These are phyloP conservation scores for Ustilago bromivora DNA, from an alignment of 1,284 basidiomycete species.

Conservation along the genomic window DNA sequence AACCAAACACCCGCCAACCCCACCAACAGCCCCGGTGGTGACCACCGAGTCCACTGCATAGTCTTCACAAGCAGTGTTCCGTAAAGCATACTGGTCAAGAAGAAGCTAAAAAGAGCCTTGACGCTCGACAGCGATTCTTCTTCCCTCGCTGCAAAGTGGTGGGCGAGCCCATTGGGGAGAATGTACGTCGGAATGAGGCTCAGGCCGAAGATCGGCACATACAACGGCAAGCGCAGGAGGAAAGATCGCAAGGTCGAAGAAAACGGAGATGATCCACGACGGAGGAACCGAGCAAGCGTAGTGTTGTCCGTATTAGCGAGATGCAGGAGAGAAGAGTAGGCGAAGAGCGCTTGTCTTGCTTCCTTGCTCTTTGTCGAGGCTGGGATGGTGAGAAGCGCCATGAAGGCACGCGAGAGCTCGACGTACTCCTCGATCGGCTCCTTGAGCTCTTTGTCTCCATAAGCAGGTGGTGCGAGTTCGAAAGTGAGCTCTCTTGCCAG, in stretches of 20 bases:
- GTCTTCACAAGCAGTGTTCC: conserved; percentile 25
- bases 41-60: conserved; percentile 31
- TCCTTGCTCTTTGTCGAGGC: conserved; percentile 9
- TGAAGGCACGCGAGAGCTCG: conserved; percentile 21
- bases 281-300: conserved; percentile 9
- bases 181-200: conserved; percentile 46
- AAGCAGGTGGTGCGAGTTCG: conserved; percentile 62
- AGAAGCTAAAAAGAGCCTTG: conserved; percentile 42
- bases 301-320: conserved; percentile 24
- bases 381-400: conserved; percentile 30
- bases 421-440: conserved; percentile 29
- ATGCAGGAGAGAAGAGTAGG: conserved; percentile 26
- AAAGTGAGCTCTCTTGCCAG: conserved; percentile 91
- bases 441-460: conserved; percentile 5
- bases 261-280: neutral
- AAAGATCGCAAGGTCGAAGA: conserved; percentile 11
- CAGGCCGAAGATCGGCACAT: conserved; percentile 23
- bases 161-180: conserved; percentile 25
- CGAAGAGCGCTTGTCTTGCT: conserved; percentile 28
- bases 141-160: conserved; percentile 42
- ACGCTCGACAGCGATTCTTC: conserved; percentile 44
- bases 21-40: conserved; percentile 32
- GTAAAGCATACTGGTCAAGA: conserved; percentile 29
- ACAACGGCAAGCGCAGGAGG: conserved; percentile 30
- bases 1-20: conserved; percentile 34